Percentiles rank a stretch among this genome's conserved stretches.
Conservation (phyloP, 2,329 filamentous ascomycete species). For the Dactylonectria macrodidyma region DNA sequence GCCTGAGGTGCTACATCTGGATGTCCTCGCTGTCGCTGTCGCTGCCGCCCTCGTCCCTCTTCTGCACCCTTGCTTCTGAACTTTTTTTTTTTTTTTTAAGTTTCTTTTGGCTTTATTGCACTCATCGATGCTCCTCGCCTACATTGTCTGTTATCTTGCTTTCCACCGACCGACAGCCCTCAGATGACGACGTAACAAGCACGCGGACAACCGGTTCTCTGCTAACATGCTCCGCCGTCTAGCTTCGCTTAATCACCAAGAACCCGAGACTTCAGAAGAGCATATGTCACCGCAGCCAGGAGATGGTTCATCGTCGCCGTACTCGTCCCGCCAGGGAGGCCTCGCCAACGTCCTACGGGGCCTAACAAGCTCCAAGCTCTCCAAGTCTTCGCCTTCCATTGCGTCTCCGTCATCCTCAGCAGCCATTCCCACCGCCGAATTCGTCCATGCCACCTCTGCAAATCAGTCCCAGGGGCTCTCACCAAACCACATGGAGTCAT, state of each 20-base stretch:
- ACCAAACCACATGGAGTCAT: constrained; percentile 67
- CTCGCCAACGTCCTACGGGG: constrained; percentile 76
- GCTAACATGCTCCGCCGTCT: constrained; percentile 50
- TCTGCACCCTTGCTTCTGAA: constrained; percentile 22
- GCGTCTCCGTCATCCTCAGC: constrained; percentile 58
- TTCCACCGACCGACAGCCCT: constrained; percentile 38
- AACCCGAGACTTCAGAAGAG: constrained; percentile 53
- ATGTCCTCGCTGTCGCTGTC: constrained; percentile 24
- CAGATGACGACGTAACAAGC: constrained; percentile 45
- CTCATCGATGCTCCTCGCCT: constrained; percentile 28
- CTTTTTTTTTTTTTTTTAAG: constrained; percentile 6
- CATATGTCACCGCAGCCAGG: constrained; percentile 74
- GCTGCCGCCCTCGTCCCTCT: constrained; percentile 9
- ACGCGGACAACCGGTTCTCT: constrained; percentile 41
- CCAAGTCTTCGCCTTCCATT: constrained; percentile 64
- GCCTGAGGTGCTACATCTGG: constrained; percentile 23
- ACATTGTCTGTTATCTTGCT: constrained; percentile 33
- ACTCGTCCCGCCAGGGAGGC: constrained; percentile 69
- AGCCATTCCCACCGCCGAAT: constrained; percentile 60
- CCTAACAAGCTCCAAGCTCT: constrained; percentile 69
- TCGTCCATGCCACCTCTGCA: constrained; percentile 59
- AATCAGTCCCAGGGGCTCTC: constrained; percentile 60
- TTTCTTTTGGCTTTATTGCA: constrained; percentile 17
- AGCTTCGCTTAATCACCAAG: constrained; percentile 46
- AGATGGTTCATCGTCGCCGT: constrained; percentile 69